These are phyloP conservation scores for Dactylellina leptospora DNA, from an alignment of 2,329 filamentous ascomycete species.

Conservation along the genomic window DNA sequence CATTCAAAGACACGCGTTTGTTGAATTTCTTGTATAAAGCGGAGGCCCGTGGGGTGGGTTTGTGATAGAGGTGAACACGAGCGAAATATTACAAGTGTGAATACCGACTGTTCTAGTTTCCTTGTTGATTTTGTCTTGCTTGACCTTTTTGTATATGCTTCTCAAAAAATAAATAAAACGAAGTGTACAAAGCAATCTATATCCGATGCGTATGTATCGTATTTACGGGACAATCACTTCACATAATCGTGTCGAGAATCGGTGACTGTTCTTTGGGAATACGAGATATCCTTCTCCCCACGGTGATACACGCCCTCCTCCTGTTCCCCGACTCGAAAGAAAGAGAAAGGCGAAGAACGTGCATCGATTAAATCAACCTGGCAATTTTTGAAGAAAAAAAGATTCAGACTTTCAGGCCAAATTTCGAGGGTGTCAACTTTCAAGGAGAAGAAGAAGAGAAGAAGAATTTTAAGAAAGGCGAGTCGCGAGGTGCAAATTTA, in stretches of 20 bases:
- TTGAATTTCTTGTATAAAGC: slow-evolving; percentile 42
- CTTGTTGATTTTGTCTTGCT: slow-evolving; percentile 1
- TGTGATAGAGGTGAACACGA: slow-evolving; percentile 4
- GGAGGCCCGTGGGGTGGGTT: neutral
- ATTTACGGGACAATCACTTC: slow-evolving; percentile 54
- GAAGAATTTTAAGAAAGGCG: slow-evolving; percentile 10
- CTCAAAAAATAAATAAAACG: slow-evolving; percentile 28
- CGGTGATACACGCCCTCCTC: slow-evolving; percentile 14
- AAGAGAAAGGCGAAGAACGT: slow-evolving; percentile 3
- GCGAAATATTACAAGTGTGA: slow-evolving; percentile 32
- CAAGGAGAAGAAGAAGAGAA: slow-evolving; percentile 47
- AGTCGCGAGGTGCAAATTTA: slow-evolving; percentile 22
- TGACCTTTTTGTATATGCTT: slow-evolving; percentile 32
- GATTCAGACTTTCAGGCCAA: slow-evolving; percentile 46
- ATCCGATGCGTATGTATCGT: slow-evolving; percentile 43
- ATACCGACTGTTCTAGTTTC: slow-evolving; percentile 26
- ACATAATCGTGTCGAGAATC: slow-evolving; percentile 26
- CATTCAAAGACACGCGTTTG: neutral
- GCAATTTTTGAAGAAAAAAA: slow-evolving; percentile 15
- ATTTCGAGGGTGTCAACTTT: slow-evolving; percentile 55
- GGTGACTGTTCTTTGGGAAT: slow-evolving; percentile 54
- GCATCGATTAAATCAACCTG: slow-evolving; percentile 48
- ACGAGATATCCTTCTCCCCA: slow-evolving; percentile 52
- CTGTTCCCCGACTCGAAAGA: neutral
- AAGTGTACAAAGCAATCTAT: slow-evolving; percentile 24